Evolutionary conservation across 2,329 filamentous ascomycete genomes (phyloP).

Genomic region (Penicillium sclerotiorum): DNA sequence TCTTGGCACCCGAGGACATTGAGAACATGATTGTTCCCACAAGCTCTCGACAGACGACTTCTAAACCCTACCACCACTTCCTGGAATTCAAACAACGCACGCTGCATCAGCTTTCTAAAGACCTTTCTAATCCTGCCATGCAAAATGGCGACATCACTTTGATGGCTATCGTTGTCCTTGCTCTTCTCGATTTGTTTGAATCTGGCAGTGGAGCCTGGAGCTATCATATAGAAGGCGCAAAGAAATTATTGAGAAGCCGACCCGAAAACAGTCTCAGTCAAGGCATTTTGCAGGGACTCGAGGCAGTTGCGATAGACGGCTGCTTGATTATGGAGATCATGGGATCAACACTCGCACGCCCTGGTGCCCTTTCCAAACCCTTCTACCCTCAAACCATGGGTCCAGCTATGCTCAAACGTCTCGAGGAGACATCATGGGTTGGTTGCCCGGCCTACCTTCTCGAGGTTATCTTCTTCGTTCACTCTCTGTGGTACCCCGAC

Average conservation of each 20-base stretch:
- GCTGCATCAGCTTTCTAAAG: conserved; percentile 44
- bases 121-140: conserved; percentile 31
- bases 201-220: conserved; percentile 56
- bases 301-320: conserved; percentile 41
- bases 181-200: conserved; percentile 54
- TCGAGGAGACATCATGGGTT: conserved; percentile 45
- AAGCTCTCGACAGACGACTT: conserved; percentile 35
- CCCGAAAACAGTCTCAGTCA: conserved; percentile 19
- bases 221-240: conserved; percentile 55
- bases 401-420: conserved; percentile 39
- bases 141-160: conserved; percentile 47
- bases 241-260: conserved; percentile 47
- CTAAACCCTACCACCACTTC: conserved; percentile 43
- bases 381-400: conserved; percentile 42
- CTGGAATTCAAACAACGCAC: conserved; percentile 54
- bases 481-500: conserved; percentile 40
- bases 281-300: conserved; percentile 36
- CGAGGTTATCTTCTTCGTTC: conserved; percentile 45
- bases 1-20: conserved; percentile 29
- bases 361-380: conserved; percentile 41
- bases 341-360: conserved; percentile 45
- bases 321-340: conserved; percentile 46
- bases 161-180: conserved; percentile 52
- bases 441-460: conserved; percentile 46
- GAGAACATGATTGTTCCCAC: conserved; percentile 33